These are phyloP conservation scores for Diaporthe helianthi DNA, from an alignment of 2,329 filamentous ascomycete genomes.

Conservation along the genomic window DNA sequence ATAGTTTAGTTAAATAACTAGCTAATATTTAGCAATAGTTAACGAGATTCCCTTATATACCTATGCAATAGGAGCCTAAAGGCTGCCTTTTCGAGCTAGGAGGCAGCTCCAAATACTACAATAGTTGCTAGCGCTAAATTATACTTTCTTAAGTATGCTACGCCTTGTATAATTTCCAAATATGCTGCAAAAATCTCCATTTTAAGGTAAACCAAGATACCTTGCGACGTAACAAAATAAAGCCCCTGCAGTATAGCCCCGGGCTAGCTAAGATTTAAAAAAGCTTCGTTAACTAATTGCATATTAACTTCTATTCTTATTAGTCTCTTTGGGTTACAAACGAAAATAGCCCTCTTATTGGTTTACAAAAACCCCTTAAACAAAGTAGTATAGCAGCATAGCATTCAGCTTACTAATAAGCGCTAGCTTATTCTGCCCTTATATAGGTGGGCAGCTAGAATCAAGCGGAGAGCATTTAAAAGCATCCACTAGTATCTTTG, in stretches of 20 bases:
- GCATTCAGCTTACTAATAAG: background rate
- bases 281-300: background rate
- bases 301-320: background rate
- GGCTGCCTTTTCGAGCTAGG: background rate
- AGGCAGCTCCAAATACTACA: background rate
- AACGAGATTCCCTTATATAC: background rate
- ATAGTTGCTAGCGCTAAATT: background rate
- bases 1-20: background rate
- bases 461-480: too few relatives aligned
- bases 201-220: background rate
- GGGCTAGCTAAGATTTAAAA: too few relatives aligned
- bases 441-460: background rate
- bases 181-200: background rate
- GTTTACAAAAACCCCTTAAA: background rate
- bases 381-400: background rate
- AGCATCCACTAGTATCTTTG: too few relatives aligned
- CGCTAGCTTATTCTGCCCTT: background rate
- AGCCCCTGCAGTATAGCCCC: conserved; percentile 9
- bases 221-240: background rate
- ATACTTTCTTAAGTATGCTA: background rate
- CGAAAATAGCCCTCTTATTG: too few relatives aligned
- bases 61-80: background rate
- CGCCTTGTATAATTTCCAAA: background rate
- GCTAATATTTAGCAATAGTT: background rate
- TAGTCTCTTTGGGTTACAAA: background rate